Base-by-base conservation (phyloP, 768 basidiomycete genomes). In the Pleurotus sapidus region DNA sequence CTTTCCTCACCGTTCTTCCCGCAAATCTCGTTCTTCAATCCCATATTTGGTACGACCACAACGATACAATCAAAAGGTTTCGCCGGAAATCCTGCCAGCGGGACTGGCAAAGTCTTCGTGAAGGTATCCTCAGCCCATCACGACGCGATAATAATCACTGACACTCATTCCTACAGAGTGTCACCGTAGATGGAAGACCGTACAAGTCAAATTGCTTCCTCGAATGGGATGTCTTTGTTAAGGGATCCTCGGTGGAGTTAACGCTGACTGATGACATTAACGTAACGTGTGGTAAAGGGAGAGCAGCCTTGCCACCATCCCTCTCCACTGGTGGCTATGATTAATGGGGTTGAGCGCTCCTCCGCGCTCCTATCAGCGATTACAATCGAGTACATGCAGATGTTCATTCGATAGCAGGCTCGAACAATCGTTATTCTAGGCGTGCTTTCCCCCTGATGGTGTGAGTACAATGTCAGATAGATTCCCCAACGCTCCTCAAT, bases 121-220 rank as follows among this genome's bases (percentile, higher is more conserved):
- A 72, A 84, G 78, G 84, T 83, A 51, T 17, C 12, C 14, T 23
- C 5, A 6, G 14, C 11, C 11, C 30, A 11, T 34, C 4, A 12
- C 30, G 11, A 11, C 30, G 30, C 30, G 11, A 34, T 34, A 11
- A 25, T 54, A 17, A 61, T 38, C 18, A 17, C 14, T 12, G 5
- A 24, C 11, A n/a, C 18, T 34, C 20, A 25, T 25, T 25, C 7
- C 7, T 30, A 24, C 59, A 86, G 84, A 81, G 74, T 62, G 83
- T 86, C 6, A 77, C 73, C 9, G 78, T 86, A 24, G 77, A 87
- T 59, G 84, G 84, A 4, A 65, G 75, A 56, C 72, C 76, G 9
- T 86, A 83, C 74, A 78, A 82, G 59, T 85, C 84, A 2, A 86
- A 78, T 63, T 87, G 86, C 57, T 87, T 78, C 63, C 68, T 87